Conservation (phyloP, 192 early-diverging fungal species). For the Nowakowskiella sp. region DNA sequence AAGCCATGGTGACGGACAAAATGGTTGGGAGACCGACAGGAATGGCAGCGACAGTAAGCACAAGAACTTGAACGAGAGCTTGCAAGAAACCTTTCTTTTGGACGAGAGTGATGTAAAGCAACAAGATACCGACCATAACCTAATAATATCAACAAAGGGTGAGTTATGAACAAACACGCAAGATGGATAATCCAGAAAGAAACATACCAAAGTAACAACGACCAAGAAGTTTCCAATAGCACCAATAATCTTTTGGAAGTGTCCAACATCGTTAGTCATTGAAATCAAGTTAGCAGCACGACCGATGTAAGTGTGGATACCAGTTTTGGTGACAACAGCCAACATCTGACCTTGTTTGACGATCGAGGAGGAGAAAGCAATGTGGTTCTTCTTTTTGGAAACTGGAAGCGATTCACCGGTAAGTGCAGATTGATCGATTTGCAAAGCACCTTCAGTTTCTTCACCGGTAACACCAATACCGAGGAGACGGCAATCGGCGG, state of each 20-base stretch:
- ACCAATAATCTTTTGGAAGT: conserved; percentile 95
- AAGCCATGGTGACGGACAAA: conserved; percentile 90
- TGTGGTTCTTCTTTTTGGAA: conserved; percentile 68
- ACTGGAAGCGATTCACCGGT: conserved; percentile 93
- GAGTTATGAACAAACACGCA: neutral
- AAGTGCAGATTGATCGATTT: conserved; percentile 88
- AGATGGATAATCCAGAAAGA: neutral
- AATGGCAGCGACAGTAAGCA: conserved; percentile 88
- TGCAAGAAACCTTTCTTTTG: conserved; percentile 24
- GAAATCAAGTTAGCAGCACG: conserved; percentile 89
- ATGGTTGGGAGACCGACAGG: conserved; percentile 90
- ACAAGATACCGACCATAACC: conserved; percentile 58
- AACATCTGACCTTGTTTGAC: conserved; percentile 94
- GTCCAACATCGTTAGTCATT: conserved; percentile 85
- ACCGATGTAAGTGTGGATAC: conserved; percentile 88
- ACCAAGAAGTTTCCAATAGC: conserved; percentile 90
- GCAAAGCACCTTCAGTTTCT: conserved; percentile 64
- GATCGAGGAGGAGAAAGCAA: conserved; percentile 86
- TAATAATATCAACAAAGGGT: neutral
- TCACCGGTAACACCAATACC: conserved; percentile 51
- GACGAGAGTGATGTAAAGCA: conserved; percentile 57
- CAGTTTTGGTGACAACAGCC: conserved; percentile 87
- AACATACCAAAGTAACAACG: conserved; percentile 48
- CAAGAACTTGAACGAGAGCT: conserved; percentile 61
- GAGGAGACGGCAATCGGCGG: conserved; percentile 78